These are phyloP conservation scores for Leptosphaerulina australis DNA, from an alignment of 2,329 filamentous ascomycete species.

Conservation along the genomic window DNA sequence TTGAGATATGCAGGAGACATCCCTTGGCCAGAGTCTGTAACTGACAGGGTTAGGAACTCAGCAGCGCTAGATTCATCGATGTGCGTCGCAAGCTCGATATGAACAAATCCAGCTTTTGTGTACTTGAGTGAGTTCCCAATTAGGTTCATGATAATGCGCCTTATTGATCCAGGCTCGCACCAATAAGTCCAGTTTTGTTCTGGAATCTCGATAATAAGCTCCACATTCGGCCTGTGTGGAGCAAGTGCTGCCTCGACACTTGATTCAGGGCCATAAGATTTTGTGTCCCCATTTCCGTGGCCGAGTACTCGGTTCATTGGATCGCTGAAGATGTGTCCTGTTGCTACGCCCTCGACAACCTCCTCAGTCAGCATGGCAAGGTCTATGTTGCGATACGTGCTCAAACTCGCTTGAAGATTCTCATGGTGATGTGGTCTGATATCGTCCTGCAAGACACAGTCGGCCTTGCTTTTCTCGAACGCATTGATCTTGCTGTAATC, in stretches of 20 bases:
- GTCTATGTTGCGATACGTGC: slow-evolving; percentile 48
- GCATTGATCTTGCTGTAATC: slow-evolving; percentile 30
- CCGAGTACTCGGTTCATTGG: slow-evolving; percentile 15
- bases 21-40: slow-evolving; percentile 31
- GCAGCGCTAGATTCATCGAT: slow-evolving; percentile 50
- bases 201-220: slow-evolving; percentile 54
- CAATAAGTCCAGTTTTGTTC: slow-evolving; percentile 46
- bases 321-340: slow-evolving; percentile 52
- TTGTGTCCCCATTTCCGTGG: neutral
- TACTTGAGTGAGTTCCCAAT: slow-evolving; percentile 35
- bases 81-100: slow-evolving; percentile 46
- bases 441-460: neutral
- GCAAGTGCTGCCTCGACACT: neutral
- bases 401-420: slow-evolving; percentile 36
- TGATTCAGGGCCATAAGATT: neutral
- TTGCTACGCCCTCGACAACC: slow-evolving; percentile 59
- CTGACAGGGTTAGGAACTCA: slow-evolving; percentile 33
- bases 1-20: slow-evolving; percentile 29
- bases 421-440: neutral
- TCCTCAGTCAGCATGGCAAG: slow-evolving; percentile 58
- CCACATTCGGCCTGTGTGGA: slow-evolving; percentile 35
- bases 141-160: slow-evolving; percentile 33
- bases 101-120: slow-evolving; percentile 20
- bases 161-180: slow-evolving; percentile 19
- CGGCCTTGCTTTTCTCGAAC: slow-evolving; percentile 42